Evolutionary conservation across 2,329 filamentous ascomycete species (phyloP), one percentile per base, ranked within the genome.

Genomic region (Paraphoma sp.): DNA sequence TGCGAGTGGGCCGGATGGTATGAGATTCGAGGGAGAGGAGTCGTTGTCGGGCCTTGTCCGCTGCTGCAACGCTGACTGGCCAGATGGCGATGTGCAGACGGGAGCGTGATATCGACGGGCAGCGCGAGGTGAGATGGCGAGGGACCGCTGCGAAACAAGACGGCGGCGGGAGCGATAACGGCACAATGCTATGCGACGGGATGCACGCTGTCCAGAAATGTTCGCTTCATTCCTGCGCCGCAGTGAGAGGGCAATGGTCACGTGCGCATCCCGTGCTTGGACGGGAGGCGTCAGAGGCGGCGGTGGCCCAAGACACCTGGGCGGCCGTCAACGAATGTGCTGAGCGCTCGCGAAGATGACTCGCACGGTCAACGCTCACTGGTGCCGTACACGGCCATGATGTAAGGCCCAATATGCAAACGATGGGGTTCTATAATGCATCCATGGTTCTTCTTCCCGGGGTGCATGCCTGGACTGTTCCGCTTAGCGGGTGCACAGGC

Each of bases 1-100:
- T 60, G 61, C 54, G 62, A 62, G 48, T 52, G 59, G 53, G 56
- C 53, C 58, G 54, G 58, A 64, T 61, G 69, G 58, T 48, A 56
- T 55, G 49, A 58, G 64, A 57, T 56, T 64, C 62, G 60, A 61
- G 63, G 68, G 65, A 66, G 65, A 59, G 62, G 53, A 45, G 63
- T 62, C 42, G 56, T 61, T 52, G 62, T 62, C 61, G 59, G 69
- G 64, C 65, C 67, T 70, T 62, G 63, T 60, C 59, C 45, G 53
- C 61, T 53, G 58, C 62, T 65, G 64, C 66, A 64, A 47, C 62
- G 64, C 66, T 70, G 56, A 67, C 60, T 71, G 69, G 67, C 68
- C 62, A 62, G 50, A 23, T 29, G 41, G 59, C 62, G 60, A 53
- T 48, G 45, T 47, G 56, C 54, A 57, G 66, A 64, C 68, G 68